Percentiles rank a stretch among this genome's conserved stretches.
Evolutionary conservation across 345 rosid species (phyloP).

Genomic region (Euphorbia tirucalli): DNA sequence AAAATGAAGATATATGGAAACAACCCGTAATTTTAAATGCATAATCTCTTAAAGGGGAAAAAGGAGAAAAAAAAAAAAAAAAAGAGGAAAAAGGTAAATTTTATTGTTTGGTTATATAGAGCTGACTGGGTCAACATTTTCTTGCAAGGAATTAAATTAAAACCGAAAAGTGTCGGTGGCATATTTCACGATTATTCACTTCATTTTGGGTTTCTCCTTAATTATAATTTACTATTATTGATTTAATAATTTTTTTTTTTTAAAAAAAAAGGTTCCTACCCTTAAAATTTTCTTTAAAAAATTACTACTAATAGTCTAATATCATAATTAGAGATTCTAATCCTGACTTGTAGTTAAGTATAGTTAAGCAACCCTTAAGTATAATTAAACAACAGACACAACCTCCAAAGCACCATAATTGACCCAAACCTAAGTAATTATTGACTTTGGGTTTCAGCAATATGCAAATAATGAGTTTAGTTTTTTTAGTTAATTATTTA

Average conservation of each 20-base stretch:
- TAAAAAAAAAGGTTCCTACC: no score
- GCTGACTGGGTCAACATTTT: neutral
- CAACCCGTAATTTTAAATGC: no score
- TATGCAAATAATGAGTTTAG: neutral
- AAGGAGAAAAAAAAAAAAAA: neutral
- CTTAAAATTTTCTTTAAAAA: no score
- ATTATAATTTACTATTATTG: neutral
- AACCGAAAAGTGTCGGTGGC: constrained; percentile 12
- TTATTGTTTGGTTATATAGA: neutral
- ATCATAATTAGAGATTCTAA: neutral
- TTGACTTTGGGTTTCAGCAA: constrained; percentile 11
- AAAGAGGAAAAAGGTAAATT: no score
- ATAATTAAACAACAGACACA: neutral
- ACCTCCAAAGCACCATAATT: constrained; percentile 1
- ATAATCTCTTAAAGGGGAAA: no score
- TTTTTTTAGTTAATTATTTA: no score
- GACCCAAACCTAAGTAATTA: constrained; percentile 1
- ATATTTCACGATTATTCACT: neutral
- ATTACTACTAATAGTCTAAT: no score
- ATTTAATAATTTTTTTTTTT: neutral
- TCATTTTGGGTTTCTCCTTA: neutral
- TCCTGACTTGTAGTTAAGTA: neutral
- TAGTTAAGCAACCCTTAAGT: neutral
- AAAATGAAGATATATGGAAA: no score
- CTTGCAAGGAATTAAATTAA: neutral